Evolutionary conservation across 176 grass and related monocot genomes (phyloP).

Genomic region (Eragrostis curvula): DNA sequence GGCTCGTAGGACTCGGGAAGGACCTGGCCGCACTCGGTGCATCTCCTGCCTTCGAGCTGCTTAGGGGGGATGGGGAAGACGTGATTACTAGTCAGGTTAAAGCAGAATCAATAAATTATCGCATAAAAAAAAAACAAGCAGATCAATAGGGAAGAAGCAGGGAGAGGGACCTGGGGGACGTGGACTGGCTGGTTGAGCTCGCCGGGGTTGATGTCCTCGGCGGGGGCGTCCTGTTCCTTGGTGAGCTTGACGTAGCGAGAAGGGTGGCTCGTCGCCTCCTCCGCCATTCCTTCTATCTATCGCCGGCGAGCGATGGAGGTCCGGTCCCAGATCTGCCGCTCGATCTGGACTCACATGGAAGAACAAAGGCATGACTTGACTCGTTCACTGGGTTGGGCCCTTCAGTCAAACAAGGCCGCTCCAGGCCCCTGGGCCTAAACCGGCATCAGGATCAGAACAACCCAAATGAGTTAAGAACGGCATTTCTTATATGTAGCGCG

Average conservation of each 20-base stretch:
- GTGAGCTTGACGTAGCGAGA: constrained; percentile 91
- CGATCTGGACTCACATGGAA: no score
- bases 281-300: constrained; percentile 50
- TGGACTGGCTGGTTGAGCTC: constrained; percentile 96
- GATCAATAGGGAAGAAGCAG: background rate
- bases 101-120: background rate
- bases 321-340: no score
- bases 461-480: no score
- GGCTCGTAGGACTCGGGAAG: constrained; percentile 81
- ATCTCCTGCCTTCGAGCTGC: constrained; percentile 74
- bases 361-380: no score
- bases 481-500: no score
- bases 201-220: constrained; percentile 81
- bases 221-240: constrained; percentile 83
- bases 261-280: constrained; percentile 42
- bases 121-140: background rate
- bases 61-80: background rate
- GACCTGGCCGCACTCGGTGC: constrained; percentile 73
- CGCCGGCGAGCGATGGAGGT: background rate
- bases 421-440: no score
- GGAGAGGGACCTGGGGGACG: constrained; percentile 61
- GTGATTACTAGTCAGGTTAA: constrained; percentile 8
- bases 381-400: no score
- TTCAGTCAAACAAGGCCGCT: no score
- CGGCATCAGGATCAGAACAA: no score